Evolutionary conservation across 23 red algal genomes (phyloP).

Genomic region (Gracilariopsis chorda): DNA sequence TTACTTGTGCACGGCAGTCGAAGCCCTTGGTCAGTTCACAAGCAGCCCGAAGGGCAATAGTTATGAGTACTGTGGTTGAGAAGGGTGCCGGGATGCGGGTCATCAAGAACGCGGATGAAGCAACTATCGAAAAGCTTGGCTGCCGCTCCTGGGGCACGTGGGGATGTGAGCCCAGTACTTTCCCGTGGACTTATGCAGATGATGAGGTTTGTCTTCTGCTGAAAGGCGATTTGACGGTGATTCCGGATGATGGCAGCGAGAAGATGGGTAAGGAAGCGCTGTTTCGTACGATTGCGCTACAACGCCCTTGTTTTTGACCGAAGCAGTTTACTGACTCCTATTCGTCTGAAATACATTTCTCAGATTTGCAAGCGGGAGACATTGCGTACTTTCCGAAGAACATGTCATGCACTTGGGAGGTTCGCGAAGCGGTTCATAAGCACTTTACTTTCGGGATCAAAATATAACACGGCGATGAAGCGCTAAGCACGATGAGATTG

Average conservation of each 20-base stretch:
- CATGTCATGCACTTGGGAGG: conserved; percentile 60
- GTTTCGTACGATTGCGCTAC: too few species aligned
- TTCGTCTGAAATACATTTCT: background rate
- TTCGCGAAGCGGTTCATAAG: conserved; percentile 43
- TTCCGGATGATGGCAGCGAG: conserved; percentile 51
- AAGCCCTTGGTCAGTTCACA: background rate
- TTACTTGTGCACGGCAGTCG: background rate
- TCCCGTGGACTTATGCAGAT: conserved; percentile 39
- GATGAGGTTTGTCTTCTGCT: conserved; percentile 46
- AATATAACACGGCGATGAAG: too few species aligned
- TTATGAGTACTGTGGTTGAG: conserved; percentile 41
- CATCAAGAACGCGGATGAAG: conserved; percentile 25
- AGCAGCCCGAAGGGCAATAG: background rate
- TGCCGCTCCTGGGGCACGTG: conserved; percentile 55
- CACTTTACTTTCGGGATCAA: conserved; percentile 36
- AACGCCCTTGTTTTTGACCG: too few species aligned
- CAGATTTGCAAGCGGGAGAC: conserved; percentile 60
- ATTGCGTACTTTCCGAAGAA: conserved; percentile 50
- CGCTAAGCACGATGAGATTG: too few species aligned
- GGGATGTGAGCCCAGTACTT: conserved; percentile 53
- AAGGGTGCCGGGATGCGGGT: conserved; percentile 50
- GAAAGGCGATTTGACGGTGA: conserved; percentile 34
- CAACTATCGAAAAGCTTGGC: conserved; percentile 35
- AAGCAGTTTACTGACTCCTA: too few species aligned
- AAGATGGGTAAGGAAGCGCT: conserved; percentile 52